These are phyloP conservation scores for Paratinospora sagittata DNA, from an alignment of 164 flowering plant species.

Conservation along the genomic window DNA sequence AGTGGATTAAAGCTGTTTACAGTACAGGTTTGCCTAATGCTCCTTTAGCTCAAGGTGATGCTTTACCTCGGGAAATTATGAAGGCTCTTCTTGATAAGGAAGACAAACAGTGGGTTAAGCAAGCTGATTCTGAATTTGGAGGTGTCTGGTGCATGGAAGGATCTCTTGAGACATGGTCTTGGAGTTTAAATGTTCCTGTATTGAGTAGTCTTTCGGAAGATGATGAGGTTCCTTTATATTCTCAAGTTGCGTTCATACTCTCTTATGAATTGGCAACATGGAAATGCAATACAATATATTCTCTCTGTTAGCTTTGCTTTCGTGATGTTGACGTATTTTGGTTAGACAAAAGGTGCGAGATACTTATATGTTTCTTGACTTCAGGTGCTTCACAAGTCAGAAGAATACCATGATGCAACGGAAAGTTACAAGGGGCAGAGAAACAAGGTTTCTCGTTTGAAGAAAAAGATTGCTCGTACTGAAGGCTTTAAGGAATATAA, in stretches of 20 bases:
- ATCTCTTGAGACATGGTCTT: slow-evolving; percentile 95
- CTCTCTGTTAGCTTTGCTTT: not conserved
- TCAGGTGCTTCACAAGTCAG: slow-evolving; percentile 52
- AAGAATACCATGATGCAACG: slow-evolving; percentile 47
- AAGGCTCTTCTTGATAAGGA: slow-evolving; percentile 56
- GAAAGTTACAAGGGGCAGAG: slow-evolving; percentile 69
- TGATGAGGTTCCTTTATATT: slow-evolving; percentile 44
- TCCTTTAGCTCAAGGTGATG: slow-evolving; percentile 66
- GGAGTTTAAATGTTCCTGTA: slow-evolving; percentile 95
- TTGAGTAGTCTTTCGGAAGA: slow-evolving; percentile 77
- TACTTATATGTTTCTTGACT: not conserved
- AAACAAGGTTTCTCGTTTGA: slow-evolving; percentile 70
- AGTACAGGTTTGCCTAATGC: slow-evolving; percentile 77
- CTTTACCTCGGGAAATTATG: slow-evolving; percentile 78
- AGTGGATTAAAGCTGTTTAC: slow-evolving; percentile 74
- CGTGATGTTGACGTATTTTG: not conserved
- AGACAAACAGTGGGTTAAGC: slow-evolving; percentile 69
- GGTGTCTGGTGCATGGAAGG: slow-evolving; percentile 81
- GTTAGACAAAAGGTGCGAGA: not conserved
- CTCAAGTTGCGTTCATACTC: not conserved
- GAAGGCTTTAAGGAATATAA: slow-evolving; percentile 79
- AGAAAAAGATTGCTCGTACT: slow-evolving; percentile 72
- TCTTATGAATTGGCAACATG: not conserved
- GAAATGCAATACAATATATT: not conserved
- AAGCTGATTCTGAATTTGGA: slow-evolving; percentile 68